Evolutionary conservation across 208 protist species (phyloP), one percentile per base, ranked within the genome.

Genomic region (Blastocrithidia nonstop): DNA sequence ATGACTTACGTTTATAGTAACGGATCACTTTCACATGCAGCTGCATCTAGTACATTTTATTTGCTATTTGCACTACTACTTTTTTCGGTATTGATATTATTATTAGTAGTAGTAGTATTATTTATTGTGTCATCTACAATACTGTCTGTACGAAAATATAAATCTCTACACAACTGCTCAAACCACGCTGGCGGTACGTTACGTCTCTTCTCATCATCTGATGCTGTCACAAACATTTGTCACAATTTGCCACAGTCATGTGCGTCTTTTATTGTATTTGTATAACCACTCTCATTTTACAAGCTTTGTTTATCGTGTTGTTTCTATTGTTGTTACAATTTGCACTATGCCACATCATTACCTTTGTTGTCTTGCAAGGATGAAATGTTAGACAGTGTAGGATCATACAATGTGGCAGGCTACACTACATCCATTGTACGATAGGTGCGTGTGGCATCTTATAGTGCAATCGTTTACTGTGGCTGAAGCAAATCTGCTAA

Each of bases 361-460:
- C 1, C 11, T 9, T 22, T 48, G 41, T 3, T 5, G 19, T 27
- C 42, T 45, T 4, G n/a, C 29, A 20, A 13, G 6, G 49, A 19
- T 4, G 63, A 49, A 6, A 74, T 46, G 50, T 89, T 89, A 1
- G 64, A 66, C 13, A 24, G 6, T 2, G 28, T 15, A 6, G 75
- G 81, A 27, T 90, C 61, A 53, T 85, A 90, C 23, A 64, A 49
- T 38, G 66, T 58, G 7, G 62, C 65, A 27, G 51, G 61, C n/a
- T 61, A 66, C 41, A 87, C 76, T 1, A 85, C 63, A 46, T 91
- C 76, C 81, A 91, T 86, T 1, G 71, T 76, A n/a, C 37, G 31
- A 56, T 91, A 91, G 19, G 70, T 84, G 25, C 81, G 76, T 20
- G 71, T 67, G 7, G 70, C 66, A 38, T 91, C 81, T 37, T 58